phyloP scores from a whole-genome alignment of 441 rosid genomes.

The Gossypium trilobum region DNA sequence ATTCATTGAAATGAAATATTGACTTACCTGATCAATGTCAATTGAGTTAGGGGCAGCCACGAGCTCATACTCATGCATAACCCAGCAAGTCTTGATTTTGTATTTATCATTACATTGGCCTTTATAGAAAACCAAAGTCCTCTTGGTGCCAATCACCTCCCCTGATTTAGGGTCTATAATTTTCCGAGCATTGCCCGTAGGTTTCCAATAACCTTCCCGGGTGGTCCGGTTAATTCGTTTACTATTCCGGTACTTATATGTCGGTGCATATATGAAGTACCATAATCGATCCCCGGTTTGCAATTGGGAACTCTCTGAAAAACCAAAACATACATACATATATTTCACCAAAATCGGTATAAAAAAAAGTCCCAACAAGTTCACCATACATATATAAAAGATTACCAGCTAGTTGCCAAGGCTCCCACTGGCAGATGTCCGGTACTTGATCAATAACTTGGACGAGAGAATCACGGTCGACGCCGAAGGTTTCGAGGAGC shows the following conservation, averaged over 20 bases:
- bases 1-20: background rate
- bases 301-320: background rate
- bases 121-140: slow-evolving; percentile 8
- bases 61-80: slow-evolving; percentile 10
- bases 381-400: background rate
- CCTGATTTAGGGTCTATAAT: background rate
- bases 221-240: background rate
- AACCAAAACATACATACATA: background rate
- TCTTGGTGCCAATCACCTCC: background rate
- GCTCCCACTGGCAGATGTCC: background rate
- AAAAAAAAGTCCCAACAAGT: background rate
- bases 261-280: background rate
- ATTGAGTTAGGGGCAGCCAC: background rate
- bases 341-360: background rate
- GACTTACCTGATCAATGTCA: background rate
- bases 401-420: background rate
- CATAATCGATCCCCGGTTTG: background rate
- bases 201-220: background rate
- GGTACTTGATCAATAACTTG: slow-evolving; percentile 5
- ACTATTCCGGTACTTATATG: background rate
- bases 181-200: background rate
- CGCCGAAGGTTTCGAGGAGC: background rate
- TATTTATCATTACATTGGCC: background rate
- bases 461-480: background rate
- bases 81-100: slow-evolving; percentile 7